A percentile compares a stretch with the other conserved stretches of the same genome.
These are phyloP conservation scores for Penicillium bovifimosum DNA, from an alignment of 495 filamentous ascomycete species.

Conservation along the genomic window DNA sequence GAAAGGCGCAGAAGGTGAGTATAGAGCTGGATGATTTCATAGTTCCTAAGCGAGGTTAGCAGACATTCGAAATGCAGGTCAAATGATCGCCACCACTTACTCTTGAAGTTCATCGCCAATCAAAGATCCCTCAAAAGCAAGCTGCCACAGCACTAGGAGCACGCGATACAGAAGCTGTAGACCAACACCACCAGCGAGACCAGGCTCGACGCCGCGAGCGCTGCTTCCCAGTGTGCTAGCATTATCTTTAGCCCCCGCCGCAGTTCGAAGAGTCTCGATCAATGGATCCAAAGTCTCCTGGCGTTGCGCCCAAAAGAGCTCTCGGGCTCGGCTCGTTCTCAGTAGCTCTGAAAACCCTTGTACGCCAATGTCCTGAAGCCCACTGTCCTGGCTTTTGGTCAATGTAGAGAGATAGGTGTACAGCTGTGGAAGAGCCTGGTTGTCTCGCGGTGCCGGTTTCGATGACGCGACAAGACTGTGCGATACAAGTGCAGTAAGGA, in stretches of 20 bases:
- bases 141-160: constrained; percentile 87
- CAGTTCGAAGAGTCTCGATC: constrained; percentile 73
- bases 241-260: constrained; percentile 65
- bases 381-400: constrained; percentile 75
- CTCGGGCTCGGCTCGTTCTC: constrained; percentile 64
- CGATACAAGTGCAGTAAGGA: constrained; percentile 77
- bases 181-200: constrained; percentile 74
- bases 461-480: constrained; percentile 53
- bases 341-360: constrained; percentile 86
- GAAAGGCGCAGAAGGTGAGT: constrained; percentile 84
- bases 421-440: constrained; percentile 78
- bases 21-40: constrained; percentile 87
- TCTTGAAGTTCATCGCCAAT: constrained; percentile 84
- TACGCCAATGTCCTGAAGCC: constrained; percentile 92
- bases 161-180: constrained; percentile 94
- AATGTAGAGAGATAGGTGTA: constrained; percentile 78
- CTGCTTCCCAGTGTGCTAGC: constrained; percentile 67
- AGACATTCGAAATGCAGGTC: neutral
- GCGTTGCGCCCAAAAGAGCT: constrained; percentile 82
- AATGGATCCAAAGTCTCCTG: constrained; percentile 78
- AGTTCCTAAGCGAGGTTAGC: constrained; percentile 53
- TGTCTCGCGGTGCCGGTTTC: constrained; percentile 51
- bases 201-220: constrained; percentile 55
- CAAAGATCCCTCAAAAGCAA: constrained; percentile 81
- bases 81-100: constrained; percentile 42